These are phyloP conservation scores for Strobilomyces confusus DNA, from an alignment of 768 basidiomycete genomes.

Conservation along the genomic window DNA sequence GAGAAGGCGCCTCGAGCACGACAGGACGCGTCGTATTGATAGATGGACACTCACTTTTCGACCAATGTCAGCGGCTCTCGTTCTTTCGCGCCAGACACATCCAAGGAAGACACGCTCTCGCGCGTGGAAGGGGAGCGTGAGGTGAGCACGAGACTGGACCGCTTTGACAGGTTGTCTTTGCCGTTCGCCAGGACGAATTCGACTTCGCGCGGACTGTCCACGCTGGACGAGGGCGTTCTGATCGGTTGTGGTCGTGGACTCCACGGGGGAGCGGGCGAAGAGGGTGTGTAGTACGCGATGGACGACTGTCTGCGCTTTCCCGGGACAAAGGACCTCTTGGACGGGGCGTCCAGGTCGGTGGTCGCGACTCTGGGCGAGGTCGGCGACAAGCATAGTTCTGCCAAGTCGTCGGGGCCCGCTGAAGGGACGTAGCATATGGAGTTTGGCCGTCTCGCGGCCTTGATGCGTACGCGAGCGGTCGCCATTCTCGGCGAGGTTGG, in stretches of 20 bases:
- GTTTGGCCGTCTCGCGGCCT: background rate
- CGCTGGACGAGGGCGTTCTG: conserved; percentile 3
- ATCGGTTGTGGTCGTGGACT: conserved; percentile 5
- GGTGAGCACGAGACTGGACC: conserved; percentile 20
- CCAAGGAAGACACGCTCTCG: conserved; percentile 18
- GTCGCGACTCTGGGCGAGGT: background rate
- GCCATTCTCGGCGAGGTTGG: conserved; percentile 10
- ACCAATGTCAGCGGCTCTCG: conserved; percentile 57
- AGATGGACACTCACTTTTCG: conserved; percentile 53
- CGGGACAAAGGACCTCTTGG: background rate
- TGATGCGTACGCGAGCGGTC: conserved; percentile 14
- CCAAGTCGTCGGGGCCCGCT: background rate
- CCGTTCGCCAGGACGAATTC: conserved; percentile 5
- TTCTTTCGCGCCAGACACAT: conserved; percentile 9
- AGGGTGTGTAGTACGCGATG: conserved; percentile 27
- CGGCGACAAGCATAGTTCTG: conserved; percentile 3
- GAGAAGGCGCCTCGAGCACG: background rate
- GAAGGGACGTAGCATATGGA: background rate
- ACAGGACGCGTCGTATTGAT: background rate
- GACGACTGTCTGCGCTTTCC: conserved; percentile 26
- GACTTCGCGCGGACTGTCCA: background rate
- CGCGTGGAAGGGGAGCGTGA: conserved; percentile 14
- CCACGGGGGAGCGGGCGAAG: conserved; percentile 26
- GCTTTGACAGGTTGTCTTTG: conserved; percentile 10
- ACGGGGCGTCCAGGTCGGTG: background rate